Evolutionary conservation across 2,329 filamentous ascomycete genomes (phyloP).

Genomic region (Pestalotiopsis sp.): DNA sequence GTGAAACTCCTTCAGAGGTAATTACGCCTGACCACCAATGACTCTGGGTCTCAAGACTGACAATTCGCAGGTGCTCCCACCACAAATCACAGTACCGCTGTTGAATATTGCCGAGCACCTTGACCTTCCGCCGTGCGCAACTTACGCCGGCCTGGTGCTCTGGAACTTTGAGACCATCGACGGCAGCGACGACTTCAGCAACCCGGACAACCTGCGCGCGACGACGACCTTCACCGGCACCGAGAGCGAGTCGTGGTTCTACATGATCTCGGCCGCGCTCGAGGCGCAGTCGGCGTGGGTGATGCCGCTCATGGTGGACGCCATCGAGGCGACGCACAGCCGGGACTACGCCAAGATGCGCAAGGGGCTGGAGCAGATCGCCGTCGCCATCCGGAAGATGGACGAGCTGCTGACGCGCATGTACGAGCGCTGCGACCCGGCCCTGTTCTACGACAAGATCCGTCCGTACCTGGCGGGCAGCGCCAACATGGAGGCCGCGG

Average conservation of each 20-base stretch:
- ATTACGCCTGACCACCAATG: not conserved
- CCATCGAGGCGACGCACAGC: slow-evolving; percentile 68
- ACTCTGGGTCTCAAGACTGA: not conserved
- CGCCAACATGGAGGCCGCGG: slow-evolving; percentile 87
- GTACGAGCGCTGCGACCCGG: slow-evolving; percentile 86
- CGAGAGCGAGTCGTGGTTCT: slow-evolving; percentile 92
- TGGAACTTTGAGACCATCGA: slow-evolving; percentile 79
- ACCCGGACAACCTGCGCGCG: slow-evolving; percentile 69
- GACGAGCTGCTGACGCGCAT: slow-evolving; percentile 73
- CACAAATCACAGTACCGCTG: slow-evolving; percentile 76
- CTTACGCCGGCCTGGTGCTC: slow-evolving; percentile 82
- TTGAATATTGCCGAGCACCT: slow-evolving; percentile 71
- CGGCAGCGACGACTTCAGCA: slow-evolving; percentile 56
- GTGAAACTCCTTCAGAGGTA: slow-evolving; percentile 72
- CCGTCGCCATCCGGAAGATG: slow-evolving; percentile 68
- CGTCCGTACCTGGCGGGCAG: slow-evolving; percentile 87
- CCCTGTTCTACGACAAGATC: slow-evolving; percentile 87
- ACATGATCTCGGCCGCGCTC: slow-evolving; percentile 85
- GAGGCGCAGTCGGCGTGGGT: slow-evolving; percentile 77
- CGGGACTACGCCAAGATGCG: slow-evolving; percentile 64
- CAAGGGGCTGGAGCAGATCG: slow-evolving; percentile 64
- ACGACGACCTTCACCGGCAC: slow-evolving; percentile 87
- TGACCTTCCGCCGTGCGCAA: slow-evolving; percentile 84
- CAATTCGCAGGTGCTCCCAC: slow-evolving; percentile 61
- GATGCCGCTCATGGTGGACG: slow-evolving; percentile 76